Percentiles rank a stretch among this genome's conserved stretches.
These are phyloP conservation scores for Coniella lustricola DNA, from an alignment of 2,329 filamentous ascomycete genomes.

Conservation along the genomic window DNA sequence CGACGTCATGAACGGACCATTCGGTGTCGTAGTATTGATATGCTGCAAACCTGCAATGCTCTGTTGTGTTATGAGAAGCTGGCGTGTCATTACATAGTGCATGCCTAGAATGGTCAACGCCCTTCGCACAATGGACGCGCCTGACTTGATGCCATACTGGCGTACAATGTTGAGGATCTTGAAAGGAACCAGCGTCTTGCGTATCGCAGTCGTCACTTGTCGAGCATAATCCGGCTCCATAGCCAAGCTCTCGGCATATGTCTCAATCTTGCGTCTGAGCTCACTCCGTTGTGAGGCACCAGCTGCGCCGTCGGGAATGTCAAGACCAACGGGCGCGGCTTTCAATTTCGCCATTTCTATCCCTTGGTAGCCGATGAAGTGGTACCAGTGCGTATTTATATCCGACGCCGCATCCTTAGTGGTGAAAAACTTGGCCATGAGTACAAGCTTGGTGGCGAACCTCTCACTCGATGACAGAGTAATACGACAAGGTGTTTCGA, in stretches of 20 bases:
- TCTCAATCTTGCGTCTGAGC: slow-evolving; percentile 37
- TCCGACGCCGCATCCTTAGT: slow-evolving; percentile 35
- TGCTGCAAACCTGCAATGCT: slow-evolving; percentile 35
- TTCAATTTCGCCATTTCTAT: slow-evolving; percentile 34
- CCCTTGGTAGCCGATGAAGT: slow-evolving; percentile 29
- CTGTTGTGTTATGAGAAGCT: slow-evolving; percentile 42
- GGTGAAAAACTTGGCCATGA: slow-evolving; percentile 46
- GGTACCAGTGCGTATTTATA: slow-evolving; percentile 45
- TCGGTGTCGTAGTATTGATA: slow-evolving; percentile 37
- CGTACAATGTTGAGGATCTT: slow-evolving; percentile 42
- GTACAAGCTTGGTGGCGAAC: slow-evolving; percentile 38
- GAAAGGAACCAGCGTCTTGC: slow-evolving; percentile 37
- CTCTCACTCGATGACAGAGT: slow-evolving; percentile 40
- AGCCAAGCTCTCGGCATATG: slow-evolving; percentile 42
- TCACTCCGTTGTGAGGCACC: slow-evolving; percentile 36
- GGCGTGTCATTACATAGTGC: slow-evolving; percentile 50
- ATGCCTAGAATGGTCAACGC: slow-evolving; percentile 49
- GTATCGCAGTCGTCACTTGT: slow-evolving; percentile 42
- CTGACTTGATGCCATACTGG: slow-evolving; percentile 37
- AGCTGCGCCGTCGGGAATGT: slow-evolving; percentile 25
- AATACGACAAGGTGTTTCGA: slow-evolving; percentile 34
- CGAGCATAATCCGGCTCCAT: slow-evolving; percentile 41
- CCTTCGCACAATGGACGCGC: slow-evolving; percentile 44
- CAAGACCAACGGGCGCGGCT: slow-evolving; percentile 45
- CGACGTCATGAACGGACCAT: slow-evolving; percentile 40